These are phyloP conservation scores for Quercus mongolica DNA, from an alignment of 306 rosid genomes.

Conservation along the genomic window DNA sequence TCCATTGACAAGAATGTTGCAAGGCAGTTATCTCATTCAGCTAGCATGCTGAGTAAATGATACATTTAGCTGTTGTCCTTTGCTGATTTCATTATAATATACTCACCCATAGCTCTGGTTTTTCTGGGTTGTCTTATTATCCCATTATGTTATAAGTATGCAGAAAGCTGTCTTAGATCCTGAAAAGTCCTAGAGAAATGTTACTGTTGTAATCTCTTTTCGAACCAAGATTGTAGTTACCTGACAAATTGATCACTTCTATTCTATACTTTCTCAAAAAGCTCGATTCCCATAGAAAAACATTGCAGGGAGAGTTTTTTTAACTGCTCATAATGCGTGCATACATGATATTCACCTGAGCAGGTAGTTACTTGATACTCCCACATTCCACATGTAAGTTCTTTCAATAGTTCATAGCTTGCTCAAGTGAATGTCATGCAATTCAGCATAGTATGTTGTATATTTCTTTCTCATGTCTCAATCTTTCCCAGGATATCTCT, in stretches of 20 bases:
- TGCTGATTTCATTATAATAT: background rate
- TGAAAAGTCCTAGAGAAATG: background rate
- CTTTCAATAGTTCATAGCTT: background rate
- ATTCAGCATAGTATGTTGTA: background rate
- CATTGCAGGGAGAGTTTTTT: background rate
- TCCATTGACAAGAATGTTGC: background rate
- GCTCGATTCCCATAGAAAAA: background rate
- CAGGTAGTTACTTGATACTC: background rate
- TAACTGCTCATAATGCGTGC: background rate
- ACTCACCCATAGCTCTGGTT: background rate
- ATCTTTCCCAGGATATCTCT: background rate
- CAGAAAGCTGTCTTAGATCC: no score
- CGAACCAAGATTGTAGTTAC: background rate
- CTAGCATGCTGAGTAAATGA: background rate
- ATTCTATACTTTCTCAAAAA: background rate
- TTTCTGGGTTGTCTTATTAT: background rate
- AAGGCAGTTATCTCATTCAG: slow-evolving; percentile 2
- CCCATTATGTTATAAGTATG: background rate
- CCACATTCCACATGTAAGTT: background rate
- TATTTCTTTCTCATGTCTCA: background rate
- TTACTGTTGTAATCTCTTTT: background rate
- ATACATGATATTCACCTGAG: background rate
- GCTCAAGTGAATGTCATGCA: background rate
- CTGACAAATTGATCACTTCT: background rate
- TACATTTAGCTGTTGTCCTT: background rate